Conservation (phyloP, 108 stramenopile genomes). For the Fragilariopsis cylindrus region DNA sequence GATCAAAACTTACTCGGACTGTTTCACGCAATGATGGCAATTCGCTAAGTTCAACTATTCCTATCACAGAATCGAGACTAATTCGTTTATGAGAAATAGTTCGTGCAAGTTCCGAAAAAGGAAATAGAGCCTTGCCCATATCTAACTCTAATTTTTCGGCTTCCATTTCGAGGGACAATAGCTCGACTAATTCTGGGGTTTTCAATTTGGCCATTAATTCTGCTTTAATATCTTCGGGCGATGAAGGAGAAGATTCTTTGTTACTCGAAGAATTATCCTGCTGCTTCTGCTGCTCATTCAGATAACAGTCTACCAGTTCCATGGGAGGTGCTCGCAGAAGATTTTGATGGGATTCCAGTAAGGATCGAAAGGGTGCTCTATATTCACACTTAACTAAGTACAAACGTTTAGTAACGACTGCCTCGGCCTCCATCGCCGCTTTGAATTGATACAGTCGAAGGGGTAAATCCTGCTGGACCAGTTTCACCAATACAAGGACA, state of each 20-base stretch:
- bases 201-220: slow-evolving; percentile 48
- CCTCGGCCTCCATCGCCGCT: slow-evolving; percentile 71
- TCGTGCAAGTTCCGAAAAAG: slow-evolving; percentile 75
- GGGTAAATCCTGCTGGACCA: slow-evolving; percentile 58
- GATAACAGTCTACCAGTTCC: slow-evolving; percentile 65
- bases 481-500: slow-evolving; percentile 29
- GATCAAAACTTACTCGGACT: slow-evolving; percentile 60
- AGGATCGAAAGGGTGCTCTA: slow-evolving; percentile 83
- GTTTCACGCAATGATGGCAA: slow-evolving; percentile 55
- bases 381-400: slow-evolving; percentile 91
- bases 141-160: slow-evolving; percentile 71
- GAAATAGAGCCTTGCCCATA: slow-evolving; percentile 69
- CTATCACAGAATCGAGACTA: slow-evolving; percentile 53
- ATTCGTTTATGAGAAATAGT: slow-evolving; percentile 61
- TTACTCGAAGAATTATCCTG: background rate
- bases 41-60: slow-evolving; percentile 44
- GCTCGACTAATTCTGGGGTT: slow-evolving; percentile 68
- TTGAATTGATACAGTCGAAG: slow-evolving; percentile 74
- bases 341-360: slow-evolving; percentile 78
- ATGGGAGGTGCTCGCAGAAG: slow-evolving; percentile 74
- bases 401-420: slow-evolving; percentile 79
- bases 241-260: background rate
- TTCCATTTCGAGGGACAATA: slow-evolving; percentile 67
- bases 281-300: slow-evolving; percentile 27
- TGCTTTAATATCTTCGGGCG: slow-evolving; percentile 9